Base-by-base conservation (phyloP, 2,329 filamentous ascomycete species). In the Fusarium citri region DNA sequence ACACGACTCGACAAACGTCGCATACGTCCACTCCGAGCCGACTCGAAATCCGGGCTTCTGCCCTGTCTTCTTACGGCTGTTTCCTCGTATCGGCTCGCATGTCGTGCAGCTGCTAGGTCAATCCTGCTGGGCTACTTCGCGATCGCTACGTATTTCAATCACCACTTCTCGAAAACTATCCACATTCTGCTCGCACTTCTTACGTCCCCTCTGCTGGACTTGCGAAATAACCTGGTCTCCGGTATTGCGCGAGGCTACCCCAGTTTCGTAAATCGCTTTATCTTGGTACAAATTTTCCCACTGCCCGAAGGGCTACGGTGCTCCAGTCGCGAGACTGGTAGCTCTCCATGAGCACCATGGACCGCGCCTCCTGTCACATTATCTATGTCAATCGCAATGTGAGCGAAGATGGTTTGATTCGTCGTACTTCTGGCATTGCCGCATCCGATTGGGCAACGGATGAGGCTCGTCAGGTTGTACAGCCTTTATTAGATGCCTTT, bases 281-380 rank as follows among this genome's bases (percentile, higher is more conserved):
- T 69, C 55, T 72, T 72, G 73, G 69, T 59, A 64, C 64, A 57
- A 57, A 61, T 67, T 63, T 51, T 63, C 31, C 25, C 49, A 54
- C 57, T 74, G 77, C 75, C 76, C 68, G 74, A 75, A 83, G 81
- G 85, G 84, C 80, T 81, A 82, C 84, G 84, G 85, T 83, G 85
- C 83, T 85, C 85, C 86, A 82, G 86, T 88, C 86, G 83, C 78
- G 80, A 84, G 87, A 86, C 86, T 88, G 85, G 86, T 83, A 85
- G 85, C 85, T 83, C 81, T 79, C 81, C 77, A 79, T 82, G 81
- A 80, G 81, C 81, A 84, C 79, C 77, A 89, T 89, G 87, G 87
- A 89, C 78, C 83, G 82, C 76, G 82, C 84, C 74, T 80, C 81
- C 63, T 88, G 86, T 77, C 86, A 88, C 77, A 83, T 89, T 71